Evolutionary conservation across 2,329 filamentous ascomycete genomes (phyloP).

Genomic region (Colletotrichum sp.): DNA sequence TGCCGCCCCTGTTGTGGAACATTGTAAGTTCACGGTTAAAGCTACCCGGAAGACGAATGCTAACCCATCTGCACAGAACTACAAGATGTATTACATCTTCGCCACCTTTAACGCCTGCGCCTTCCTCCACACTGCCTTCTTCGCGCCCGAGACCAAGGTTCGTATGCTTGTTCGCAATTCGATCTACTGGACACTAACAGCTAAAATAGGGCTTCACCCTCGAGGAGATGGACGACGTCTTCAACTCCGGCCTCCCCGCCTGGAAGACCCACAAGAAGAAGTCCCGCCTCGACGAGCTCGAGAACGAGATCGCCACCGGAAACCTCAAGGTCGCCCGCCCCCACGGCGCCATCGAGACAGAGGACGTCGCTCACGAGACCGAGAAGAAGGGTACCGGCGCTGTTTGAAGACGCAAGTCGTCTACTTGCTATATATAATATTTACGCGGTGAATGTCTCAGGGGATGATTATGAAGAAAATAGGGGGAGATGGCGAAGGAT

Average conservation of each 20-base stretch:
- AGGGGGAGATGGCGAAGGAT: not conserved
- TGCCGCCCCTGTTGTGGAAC: conserved; percentile 53
- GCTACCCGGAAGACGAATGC: not conserved
- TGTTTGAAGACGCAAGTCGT: not conserved
- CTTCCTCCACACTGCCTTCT: conserved; percentile 71
- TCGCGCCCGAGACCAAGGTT: conserved; percentile 65
- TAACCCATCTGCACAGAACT: conserved; percentile 43
- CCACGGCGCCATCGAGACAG: not conserved
- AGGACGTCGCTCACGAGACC: not conserved
- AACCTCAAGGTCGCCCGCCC: conserved; percentile 39
- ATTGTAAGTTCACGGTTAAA: conserved; percentile 7
- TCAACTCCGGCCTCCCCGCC: conserved; percentile 62
- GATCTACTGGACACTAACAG: not conserved
- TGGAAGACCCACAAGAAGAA: conserved; percentile 55
- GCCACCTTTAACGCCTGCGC: conserved; percentile 73
- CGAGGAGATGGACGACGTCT: conserved; percentile 79
- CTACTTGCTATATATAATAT: not conserved
- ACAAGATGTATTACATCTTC: conserved; percentile 76
- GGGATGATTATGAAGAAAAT: not conserved
- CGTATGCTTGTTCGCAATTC: not conserved
- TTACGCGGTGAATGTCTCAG: not conserved
- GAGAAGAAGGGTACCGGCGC: conserved; percentile 20
- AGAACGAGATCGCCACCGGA: conserved; percentile 52
- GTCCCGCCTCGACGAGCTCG: conserved; percentile 50
- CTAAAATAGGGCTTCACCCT: conserved; percentile 64